Conservation (phyloP, 2,329 filamentous ascomycete genomes). For the Aureobasidium sp. region DNA sequence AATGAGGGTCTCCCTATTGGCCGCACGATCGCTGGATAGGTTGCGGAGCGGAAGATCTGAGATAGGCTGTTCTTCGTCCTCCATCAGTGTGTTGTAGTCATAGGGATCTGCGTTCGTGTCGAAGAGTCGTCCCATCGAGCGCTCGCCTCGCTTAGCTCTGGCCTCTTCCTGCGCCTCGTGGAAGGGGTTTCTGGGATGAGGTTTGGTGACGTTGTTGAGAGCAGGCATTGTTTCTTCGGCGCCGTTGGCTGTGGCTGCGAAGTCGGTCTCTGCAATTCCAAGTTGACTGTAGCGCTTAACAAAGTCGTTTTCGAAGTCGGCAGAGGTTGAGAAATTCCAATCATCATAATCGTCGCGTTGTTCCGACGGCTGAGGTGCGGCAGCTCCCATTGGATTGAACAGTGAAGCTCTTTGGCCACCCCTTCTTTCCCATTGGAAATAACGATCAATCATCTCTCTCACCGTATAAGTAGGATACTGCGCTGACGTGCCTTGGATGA, state of each 20-base stretch:
- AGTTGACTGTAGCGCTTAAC: slow-evolving; percentile 28
- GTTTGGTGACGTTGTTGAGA: slow-evolving; percentile 7
- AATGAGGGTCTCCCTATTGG: slow-evolving; percentile 46
- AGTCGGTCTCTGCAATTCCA: slow-evolving; percentile 20
- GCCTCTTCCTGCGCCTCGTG: slow-evolving; percentile 39
- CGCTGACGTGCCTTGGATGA: slow-evolving; percentile 56
- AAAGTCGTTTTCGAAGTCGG: slow-evolving; percentile 47
- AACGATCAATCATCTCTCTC: slow-evolving; percentile 60
- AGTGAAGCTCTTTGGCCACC: slow-evolving; percentile 63
- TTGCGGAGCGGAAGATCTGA: slow-evolving; percentile 51
- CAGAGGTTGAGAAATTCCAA: slow-evolving; percentile 60
- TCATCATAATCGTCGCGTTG: slow-evolving; percentile 42
- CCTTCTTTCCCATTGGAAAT: slow-evolving; percentile 66
- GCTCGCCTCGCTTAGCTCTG: slow-evolving; percentile 50
- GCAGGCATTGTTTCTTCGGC: not conserved
- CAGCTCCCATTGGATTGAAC: slow-evolving; percentile 53
- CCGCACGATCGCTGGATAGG: slow-evolving; percentile 29
- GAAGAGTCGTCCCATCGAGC: slow-evolving; percentile 51
- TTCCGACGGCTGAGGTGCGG: slow-evolving; percentile 43
- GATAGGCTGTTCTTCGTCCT: slow-evolving; percentile 31
- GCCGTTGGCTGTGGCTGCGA: slow-evolving; percentile 16
- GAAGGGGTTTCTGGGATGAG: slow-evolving; percentile 14
- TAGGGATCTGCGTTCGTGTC: slow-evolving; percentile 50
- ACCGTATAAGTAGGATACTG: slow-evolving; percentile 59
- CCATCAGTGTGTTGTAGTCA: slow-evolving; percentile 42